Evolutionary conservation across 306 rosid genomes (phyloP), one percentile per base, ranked within the genome.

Genomic region (Quercus dentata): DNA sequence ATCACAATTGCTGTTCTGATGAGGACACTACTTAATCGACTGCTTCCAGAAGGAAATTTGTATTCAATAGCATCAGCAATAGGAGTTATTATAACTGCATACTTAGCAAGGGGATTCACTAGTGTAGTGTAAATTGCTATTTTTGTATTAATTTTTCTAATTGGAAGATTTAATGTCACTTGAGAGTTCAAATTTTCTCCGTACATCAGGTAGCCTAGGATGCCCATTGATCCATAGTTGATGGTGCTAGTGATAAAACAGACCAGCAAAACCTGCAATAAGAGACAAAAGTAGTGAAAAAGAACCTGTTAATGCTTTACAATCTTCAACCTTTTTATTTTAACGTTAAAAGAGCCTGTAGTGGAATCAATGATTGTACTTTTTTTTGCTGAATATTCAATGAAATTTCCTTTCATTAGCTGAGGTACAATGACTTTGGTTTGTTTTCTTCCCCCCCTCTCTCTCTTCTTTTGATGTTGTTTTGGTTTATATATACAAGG

Each of bases 21-120:
- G 20, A 93, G 19, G 73, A 91, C 83, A 75, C 80, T 49, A 20
- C 80, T 38, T 2, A 6, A 5, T 10, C 28, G 65, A 9, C 69
- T 80, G n/a, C 69, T 74, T 27, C 31, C 27, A 0, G 88, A 54
- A 61, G 63, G 77, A 71, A 33, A 61, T 14, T 70, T 71, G 6
- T 84, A 91, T 75, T 93, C 97, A 11, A 91, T 80, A 4, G 97
- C 89, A 18, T 69, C 68, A 13, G 87, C 87, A 63, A 91, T 87
- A 5, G 98, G 98, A 46, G 88, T 79, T 17, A 81, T 74, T 54
- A 86, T n/a, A 27, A 90, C 30, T 55, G 91, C 93, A 79, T 86
- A 93, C 80, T 93, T 93, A 0, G 98, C 75, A 1, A 90, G 83
- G 14, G 98, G 97, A 33, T 82, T 90, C n/a, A 91, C 85, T 56